Evolutionary conservation across 257 asterid species (phyloP).

Genomic region (Penstemon eatonii): DNA sequence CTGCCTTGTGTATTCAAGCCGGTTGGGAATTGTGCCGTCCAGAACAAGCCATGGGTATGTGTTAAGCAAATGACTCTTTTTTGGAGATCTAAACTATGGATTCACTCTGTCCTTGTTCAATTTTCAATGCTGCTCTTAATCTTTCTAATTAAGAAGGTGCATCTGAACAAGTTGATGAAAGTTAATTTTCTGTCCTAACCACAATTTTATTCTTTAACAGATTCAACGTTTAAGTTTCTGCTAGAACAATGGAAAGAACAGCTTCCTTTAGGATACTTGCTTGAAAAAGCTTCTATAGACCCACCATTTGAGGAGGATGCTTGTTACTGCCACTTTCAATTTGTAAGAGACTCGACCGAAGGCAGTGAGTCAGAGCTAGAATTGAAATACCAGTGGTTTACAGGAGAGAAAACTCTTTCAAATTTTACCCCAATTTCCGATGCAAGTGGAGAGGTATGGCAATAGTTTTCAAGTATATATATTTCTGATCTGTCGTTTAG

Average conservation of each 20-base stretch:
- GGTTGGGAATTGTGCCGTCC: conserved; percentile 98
- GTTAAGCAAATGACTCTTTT: conserved; percentile 17
- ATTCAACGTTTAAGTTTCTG: conserved; percentile 84
- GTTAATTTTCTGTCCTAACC: conserved; percentile 14
- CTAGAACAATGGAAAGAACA: conserved; percentile 96
- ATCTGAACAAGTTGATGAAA: neutral
- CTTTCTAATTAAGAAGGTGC: neutral
- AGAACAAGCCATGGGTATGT: conserved; percentile 83
- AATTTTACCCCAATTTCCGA: conserved; percentile 65
- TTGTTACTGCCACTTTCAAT: conserved; percentile 85
- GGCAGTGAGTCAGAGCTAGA: conserved; percentile 44
- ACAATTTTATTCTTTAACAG: conserved; percentile 42
- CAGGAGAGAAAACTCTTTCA: conserved; percentile 73
- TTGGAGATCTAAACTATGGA: conserved; percentile 17
- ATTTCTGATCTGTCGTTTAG: conserved; percentile 7
- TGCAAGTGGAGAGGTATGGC: conserved; percentile 75
- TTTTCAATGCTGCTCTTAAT: neutral
- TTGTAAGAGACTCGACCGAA: conserved; percentile 61
- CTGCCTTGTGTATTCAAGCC: conserved; percentile 82
- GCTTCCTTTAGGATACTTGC: conserved; percentile 80
- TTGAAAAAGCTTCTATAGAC: conserved; percentile 68
- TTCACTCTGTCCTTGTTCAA: conserved; percentile 11
- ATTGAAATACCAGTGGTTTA: conserved; percentile 86
- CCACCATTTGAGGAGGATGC: conserved; percentile 93
- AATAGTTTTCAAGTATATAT: conserved; percentile 25